Evolutionary conservation across 192 early-diverging fungal species (phyloP), one percentile per base, ranked within the genome.

Genomic region (Nowakowskiella sp.): DNA sequence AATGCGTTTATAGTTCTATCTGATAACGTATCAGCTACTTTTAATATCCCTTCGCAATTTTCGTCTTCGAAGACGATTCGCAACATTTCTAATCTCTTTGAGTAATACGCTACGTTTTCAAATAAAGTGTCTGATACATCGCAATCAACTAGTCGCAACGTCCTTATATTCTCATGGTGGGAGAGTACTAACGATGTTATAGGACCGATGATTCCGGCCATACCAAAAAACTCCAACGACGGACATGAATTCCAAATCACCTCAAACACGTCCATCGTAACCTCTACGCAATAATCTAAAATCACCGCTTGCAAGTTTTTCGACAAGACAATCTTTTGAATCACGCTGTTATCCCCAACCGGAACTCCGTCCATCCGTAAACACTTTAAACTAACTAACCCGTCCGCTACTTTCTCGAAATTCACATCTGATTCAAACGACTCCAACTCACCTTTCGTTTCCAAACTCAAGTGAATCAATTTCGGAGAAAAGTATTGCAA

Each of bases 41-140:
- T 34, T 4, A 66, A 39, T 32, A 74, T 68, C 8, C 66, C 64
- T 31, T 60, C 66, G 39, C 66, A 71, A 21, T 42, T 58, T 36
- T 72, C 66, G 54, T 73, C 68, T 58, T 77, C 75, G 56, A 73
- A 77, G 9, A 73, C 75, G 19, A 73, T 23, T 23, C 71, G 65
- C 1, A 77, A 42, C 58, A 73, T 64, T 9, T 68, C 55, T 2
- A 77, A 29, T 13, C 51, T 48, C 6, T 55, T 45, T 4, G 64
- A 65, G 7, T 62, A 32, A 23, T 33, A 2, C 1, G 63, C 53
- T 23, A 70, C 55, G 23, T 60, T 57, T 21, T 56, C 39, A 51
- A 64, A 55, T 57, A 73, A 32, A 22, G 28, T 45, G 53, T 77
- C 71, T 16, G 33, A 57, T 5, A 77, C 68, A 24, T 77, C 67